These are phyloP conservation scores for Trifolium pratense DNA, from an alignment of 306 rosid genomes.

Conservation along the genomic window DNA sequence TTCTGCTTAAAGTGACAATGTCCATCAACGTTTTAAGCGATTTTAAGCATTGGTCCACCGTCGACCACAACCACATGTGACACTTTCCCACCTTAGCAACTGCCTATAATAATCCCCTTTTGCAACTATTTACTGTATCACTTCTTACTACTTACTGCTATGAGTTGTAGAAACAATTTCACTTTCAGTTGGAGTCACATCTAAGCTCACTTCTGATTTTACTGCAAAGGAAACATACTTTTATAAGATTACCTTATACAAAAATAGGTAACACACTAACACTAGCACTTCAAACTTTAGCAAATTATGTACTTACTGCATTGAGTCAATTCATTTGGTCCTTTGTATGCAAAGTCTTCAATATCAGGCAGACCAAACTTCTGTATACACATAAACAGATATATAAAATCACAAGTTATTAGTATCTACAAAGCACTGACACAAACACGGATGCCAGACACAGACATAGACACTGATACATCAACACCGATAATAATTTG, in stretches of 20 bases:
- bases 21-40: background rate
- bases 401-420: background rate
- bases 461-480: too few relatives aligned
- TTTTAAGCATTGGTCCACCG: background rate
- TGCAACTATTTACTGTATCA: slow-evolving; percentile 1
- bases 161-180: slow-evolving; percentile 31
- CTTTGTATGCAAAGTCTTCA: slow-evolving; percentile 76
- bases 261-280: background rate
- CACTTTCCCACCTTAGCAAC: background rate
- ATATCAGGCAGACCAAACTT: slow-evolving; percentile 59
- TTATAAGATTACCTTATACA: background rate
- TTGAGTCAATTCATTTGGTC: slow-evolving; percentile 46
- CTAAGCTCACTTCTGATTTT: slow-evolving; percentile 37
- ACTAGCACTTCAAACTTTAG: slow-evolving; percentile 6
- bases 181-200: slow-evolving; percentile 17
- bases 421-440: too few relatives aligned
- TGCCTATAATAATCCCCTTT: background rate
- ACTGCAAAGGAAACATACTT: slow-evolving; percentile 29
- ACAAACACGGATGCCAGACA: too few relatives aligned
- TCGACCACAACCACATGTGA: background rate
- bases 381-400: slow-evolving; percentile 37
- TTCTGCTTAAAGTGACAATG: background rate
- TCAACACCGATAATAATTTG: too few relatives aligned
- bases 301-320: slow-evolving; percentile 50
- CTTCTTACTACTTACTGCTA: slow-evolving; percentile 27